These are phyloP conservation scores for Aspergillus ustus DNA, from an alignment of 2,329 filamentous ascomycete species.

Conservation along the genomic window DNA sequence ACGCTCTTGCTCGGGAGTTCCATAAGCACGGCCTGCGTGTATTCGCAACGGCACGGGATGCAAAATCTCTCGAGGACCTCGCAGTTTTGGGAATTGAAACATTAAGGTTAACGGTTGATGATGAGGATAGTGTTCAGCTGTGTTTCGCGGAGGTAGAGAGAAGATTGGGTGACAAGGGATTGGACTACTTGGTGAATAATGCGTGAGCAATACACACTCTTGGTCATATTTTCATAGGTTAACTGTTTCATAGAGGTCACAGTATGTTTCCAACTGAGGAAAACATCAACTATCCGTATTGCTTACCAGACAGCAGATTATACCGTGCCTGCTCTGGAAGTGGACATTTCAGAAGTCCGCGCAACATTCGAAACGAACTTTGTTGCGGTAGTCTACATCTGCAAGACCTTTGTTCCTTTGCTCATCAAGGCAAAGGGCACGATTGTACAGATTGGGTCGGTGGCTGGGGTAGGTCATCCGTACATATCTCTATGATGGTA, in stretches of 20 bases:
- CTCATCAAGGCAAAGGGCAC: conserved; percentile 52
- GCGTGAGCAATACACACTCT: conserved; percentile 41
- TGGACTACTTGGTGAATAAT: conserved; percentile 65
- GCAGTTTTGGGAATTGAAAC: conserved; percentile 58
- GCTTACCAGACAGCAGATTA: conserved; percentile 48
- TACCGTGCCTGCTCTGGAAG: conserved; percentile 62
- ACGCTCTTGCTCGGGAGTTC: conserved; percentile 63
- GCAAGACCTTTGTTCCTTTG: conserved; percentile 60
- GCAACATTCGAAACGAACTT: conserved; percentile 59
- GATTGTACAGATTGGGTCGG: conserved; percentile 52
- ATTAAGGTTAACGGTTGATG: conserved; percentile 58
- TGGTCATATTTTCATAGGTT: conserved; percentile 10
- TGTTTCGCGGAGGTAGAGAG: conserved; percentile 53
- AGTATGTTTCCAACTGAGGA: conserved; percentile 28
- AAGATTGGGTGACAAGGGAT: conserved; percentile 51
- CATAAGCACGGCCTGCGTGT: conserved; percentile 58
- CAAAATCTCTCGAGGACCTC: conserved; percentile 54
- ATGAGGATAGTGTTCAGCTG: conserved; percentile 52
- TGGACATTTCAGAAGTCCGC: conserved; percentile 54
- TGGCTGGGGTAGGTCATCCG: conserved; percentile 46
- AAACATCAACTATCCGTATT: neutral
- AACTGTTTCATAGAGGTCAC: conserved; percentile 30
- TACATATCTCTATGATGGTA: neutral
- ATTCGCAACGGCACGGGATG: conserved; percentile 61
- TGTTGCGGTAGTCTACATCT: conserved; percentile 62